A percentile compares a stretch with the other conserved stretches of the same genome.
Evolutionary conservation across 129 eudicot species (phyloP).

Genomic region (Lactuca sativa): DNA sequence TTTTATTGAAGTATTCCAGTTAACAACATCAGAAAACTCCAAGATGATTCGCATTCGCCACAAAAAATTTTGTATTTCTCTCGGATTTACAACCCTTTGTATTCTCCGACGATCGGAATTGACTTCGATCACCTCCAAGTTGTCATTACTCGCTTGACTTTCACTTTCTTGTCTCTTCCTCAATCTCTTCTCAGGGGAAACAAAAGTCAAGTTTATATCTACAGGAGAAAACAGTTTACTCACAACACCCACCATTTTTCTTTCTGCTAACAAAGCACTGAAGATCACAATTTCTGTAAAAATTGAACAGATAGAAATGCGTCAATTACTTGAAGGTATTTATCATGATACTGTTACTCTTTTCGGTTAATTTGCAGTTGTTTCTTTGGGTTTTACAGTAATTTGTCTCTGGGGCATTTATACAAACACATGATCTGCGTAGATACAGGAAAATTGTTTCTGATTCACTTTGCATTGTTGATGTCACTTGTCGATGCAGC

Average conservation of each 20-base stretch:
- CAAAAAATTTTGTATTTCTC: conserved; percentile 12
- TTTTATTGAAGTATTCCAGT: neutral
- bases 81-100: conserved; percentile 14
- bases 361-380: neutral
- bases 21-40: neutral
- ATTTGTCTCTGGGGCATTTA: conserved; percentile 12
- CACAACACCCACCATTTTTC: conserved; percentile 11
- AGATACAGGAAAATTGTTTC: neutral
- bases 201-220: neutral
- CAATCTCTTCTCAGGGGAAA: neutral
- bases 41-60: conserved; percentile 20
- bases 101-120: conserved; percentile 21
- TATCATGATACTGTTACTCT: neutral
- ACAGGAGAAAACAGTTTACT: conserved; percentile 5
- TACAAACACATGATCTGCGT: conserved; percentile 20
- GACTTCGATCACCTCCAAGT: conserved; percentile 29
- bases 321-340: conserved; percentile 28
- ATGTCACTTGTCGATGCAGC: conserved; percentile 23
- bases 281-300: neutral
- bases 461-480: neutral
- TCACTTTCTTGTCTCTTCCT: conserved; percentile 6
- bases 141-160: conserved; percentile 21
- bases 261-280: conserved; percentile 9
- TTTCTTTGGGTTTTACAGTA: conserved; percentile 7
- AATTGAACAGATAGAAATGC: conserved; percentile 20